These are phyloP conservation scores for Funneliformis geosporum DNA, from an alignment of 192 early-diverging fungal genomes.

Conservation along the genomic window DNA sequence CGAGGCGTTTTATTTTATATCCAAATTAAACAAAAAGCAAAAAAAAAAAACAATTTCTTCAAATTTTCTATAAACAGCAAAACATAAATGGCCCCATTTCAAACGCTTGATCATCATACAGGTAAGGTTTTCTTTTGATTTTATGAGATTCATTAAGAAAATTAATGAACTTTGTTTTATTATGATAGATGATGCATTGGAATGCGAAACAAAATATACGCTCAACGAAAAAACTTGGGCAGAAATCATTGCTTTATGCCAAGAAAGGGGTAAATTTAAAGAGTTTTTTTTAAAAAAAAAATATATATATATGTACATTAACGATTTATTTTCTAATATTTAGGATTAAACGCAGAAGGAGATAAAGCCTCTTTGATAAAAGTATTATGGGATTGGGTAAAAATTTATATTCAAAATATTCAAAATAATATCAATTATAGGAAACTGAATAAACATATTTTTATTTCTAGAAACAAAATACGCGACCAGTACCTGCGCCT, in stretches of 20 bases:
- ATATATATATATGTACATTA: slow-evolving; percentile 8
- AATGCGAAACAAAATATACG: slow-evolving; percentile 56
- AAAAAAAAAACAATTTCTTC: background rate
- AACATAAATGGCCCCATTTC: slow-evolving; percentile 25
- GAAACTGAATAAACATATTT: background rate
- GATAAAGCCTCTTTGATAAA: slow-evolving; percentile 62
- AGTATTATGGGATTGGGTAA: slow-evolving; percentile 64
- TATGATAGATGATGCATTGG: slow-evolving; percentile 37
- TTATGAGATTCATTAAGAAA: background rate
- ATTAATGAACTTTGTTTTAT: too few relatives aligned
- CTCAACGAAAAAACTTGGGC: slow-evolving; percentile 66
- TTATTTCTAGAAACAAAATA: slow-evolving; percentile 58
- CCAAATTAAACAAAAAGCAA: background rate
- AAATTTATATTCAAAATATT: background rate
- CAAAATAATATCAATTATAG: background rate
- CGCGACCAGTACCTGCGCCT: slow-evolving; percentile 67
- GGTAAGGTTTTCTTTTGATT: background rate
- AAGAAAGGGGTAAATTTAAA: slow-evolving; percentile 62
- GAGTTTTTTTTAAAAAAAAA: background rate
- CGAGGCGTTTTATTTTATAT: background rate
- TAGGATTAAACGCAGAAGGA: slow-evolving; percentile 66
- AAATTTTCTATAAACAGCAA: background rate
- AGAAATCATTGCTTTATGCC: slow-evolving; percentile 71
- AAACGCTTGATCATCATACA: slow-evolving; percentile 28
- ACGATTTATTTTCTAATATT: background rate